phyloP scores from a whole-genome alignment of 306 rosid genomes.

The Dalbergia cultrata region DNA sequence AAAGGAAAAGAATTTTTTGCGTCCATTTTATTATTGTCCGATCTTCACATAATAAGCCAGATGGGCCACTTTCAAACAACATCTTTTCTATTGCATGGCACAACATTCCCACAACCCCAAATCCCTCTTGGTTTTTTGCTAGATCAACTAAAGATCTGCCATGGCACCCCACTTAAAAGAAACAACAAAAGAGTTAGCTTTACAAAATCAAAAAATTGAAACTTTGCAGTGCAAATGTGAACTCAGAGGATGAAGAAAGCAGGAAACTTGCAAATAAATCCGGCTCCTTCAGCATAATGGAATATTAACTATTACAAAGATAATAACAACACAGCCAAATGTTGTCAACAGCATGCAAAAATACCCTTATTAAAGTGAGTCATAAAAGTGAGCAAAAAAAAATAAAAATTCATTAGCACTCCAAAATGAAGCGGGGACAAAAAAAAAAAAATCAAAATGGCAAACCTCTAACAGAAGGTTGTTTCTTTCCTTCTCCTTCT shows the following conservation, averaged over 20 bases:
- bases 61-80: neutral
- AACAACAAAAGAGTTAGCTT: neutral
- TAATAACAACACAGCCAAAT: neutral
- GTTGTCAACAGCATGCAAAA: neutral
- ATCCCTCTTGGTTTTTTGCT: conserved; percentile 24
- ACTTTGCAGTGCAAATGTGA: conserved; percentile 25
- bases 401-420: neutral
- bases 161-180: neutral
- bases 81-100: no score
- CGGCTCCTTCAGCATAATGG: conserved; percentile 7
- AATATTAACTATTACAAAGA: neutral
- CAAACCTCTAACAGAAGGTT: conserved; percentile 30
- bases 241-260: neutral
- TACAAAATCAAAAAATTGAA: conserved; percentile 6
- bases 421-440: neutral
- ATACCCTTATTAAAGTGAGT: neutral
- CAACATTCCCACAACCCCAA: conserved; percentile 17
- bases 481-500: neutral
- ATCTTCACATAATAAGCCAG: conserved; percentile 36
- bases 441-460: neutral
- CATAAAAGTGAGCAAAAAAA: neutral
- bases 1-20: neutral
- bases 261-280: conserved; percentile 30
- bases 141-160: conserved; percentile 50
- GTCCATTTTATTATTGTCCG: conserved; percentile 14